Conservation (phyloP, 176 grass and related monocot genomes). For the Oryza rufipogon region DNA sequence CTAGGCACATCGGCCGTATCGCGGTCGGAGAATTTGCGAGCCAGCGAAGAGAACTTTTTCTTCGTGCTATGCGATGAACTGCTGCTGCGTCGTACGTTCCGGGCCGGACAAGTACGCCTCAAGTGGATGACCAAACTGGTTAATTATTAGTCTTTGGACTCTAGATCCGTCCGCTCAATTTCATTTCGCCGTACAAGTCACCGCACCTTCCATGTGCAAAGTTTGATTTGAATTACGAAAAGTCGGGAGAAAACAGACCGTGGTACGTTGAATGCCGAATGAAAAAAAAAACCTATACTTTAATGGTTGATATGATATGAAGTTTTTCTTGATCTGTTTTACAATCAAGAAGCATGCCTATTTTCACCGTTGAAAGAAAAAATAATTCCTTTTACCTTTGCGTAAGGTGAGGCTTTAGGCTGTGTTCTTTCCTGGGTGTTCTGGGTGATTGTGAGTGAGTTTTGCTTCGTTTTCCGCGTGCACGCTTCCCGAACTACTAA, state of each 20-base stretch:
- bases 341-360: too few species aligned
- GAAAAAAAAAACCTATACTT: too few species aligned
- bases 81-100: background rate
- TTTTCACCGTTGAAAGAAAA: too few species aligned
- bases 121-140: background rate
- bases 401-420: too few species aligned
- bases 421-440: too few species aligned
- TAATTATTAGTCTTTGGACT: background rate
- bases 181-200: background rate
- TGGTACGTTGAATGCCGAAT: background rate
- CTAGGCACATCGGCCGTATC: background rate
- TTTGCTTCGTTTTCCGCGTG: too few species aligned
- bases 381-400: too few species aligned
- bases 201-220: background rate
- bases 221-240: background rate
- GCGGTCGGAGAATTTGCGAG: background rate
- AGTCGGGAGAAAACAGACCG: background rate
- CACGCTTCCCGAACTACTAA: too few species aligned
- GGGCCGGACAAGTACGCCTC: background rate
- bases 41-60: background rate
- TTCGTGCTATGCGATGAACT: background rate
- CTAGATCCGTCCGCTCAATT: background rate
- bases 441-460: too few species aligned
- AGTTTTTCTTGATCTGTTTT: too few species aligned
- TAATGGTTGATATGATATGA: too few species aligned